Base-by-base conservation (phyloP, 495 filamentous ascomycete species). In the Penicillium pulvis region DNA sequence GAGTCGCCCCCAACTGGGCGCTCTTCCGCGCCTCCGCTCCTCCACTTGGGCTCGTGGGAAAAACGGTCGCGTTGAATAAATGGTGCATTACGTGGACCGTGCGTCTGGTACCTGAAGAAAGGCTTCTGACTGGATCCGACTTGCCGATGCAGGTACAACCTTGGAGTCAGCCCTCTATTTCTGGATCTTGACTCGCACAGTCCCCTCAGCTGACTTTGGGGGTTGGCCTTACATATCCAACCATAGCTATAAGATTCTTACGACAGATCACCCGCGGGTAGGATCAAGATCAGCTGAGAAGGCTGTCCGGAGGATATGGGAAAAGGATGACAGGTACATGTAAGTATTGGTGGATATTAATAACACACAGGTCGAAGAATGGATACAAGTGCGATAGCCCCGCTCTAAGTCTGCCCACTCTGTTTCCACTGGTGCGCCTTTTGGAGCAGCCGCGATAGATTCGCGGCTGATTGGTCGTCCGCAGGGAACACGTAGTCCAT, bases 401-500 rank as follows among this genome's bases (percentile, higher is more conserved):
- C 52, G 16, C 24, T 31, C 53, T 58, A 62, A 8, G 56, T 58
- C 50, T 66, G 65, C 14, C 39, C 39, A 2, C 56, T 71, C 61
- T 92, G 81, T 79, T 97, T 98, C 94, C 93, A 98, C 50, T 85
- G 82, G 64, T 91, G 87, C 55, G 93, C 94, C 82, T 84, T 89
- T 60, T 88, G 85, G 63, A 97, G 75, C 71, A 98, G 73, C 66
- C 89, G 91, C 26, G 89, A 89, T 68, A 97, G 79, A 59, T 90
- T 91, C 59, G 88, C 89, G 56, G 90, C 88, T 63, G 89, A 88
- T 75, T 90, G 84, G 74, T 97, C 93, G 79, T 98, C 94, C 8
- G 92, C 93, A 6, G 94, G 94, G 86, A 98, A 98, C 47, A 98
- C 83, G 69, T 93, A 97, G 72, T 98, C 94, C 80, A 93, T 84